Evolutionary conservation across 305 asterid genomes (phyloP).

Genomic region (Stenogyne calaminthoides): DNA sequence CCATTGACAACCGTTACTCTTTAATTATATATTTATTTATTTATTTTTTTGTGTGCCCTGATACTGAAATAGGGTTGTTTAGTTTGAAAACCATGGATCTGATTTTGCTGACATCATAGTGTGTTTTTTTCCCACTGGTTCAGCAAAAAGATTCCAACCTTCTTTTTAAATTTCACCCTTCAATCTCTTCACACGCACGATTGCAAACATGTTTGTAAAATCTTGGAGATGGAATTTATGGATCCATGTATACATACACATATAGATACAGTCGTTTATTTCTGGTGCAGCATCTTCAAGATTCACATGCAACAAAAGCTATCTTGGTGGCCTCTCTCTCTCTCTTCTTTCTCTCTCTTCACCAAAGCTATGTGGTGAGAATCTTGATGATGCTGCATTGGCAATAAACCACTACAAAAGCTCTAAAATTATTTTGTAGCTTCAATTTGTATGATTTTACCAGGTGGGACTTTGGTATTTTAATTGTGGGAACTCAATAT

Average conservation of each 20-base stretch:
- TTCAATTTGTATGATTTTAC: constrained; percentile 11
- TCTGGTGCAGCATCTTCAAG: constrained; percentile 74
- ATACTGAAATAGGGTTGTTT: constrained; percentile 15
- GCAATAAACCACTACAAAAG: constrained; percentile 51
- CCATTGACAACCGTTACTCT: too few relatives aligned
- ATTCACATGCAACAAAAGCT: constrained; percentile 64
- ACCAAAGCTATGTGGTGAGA: constrained; percentile 41
- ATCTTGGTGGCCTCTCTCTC: neutral
- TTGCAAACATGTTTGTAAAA: neutral
- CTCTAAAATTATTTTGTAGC: too few relatives aligned
- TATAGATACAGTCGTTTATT: constrained; percentile 39
- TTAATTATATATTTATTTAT: too few relatives aligned
- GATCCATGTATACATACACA: neutral
- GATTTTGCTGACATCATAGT: neutral
- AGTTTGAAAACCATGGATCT: constrained; percentile 23
- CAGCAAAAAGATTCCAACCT: neutral
- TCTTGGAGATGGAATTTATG: neutral
- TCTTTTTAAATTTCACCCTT: neutral
- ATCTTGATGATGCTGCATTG: constrained; percentile 77
- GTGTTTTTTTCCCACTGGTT: neutral
- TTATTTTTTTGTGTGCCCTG: neutral
- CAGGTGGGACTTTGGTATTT: constrained; percentile 12
- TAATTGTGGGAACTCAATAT: too few relatives aligned
- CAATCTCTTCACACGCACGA: neutral
- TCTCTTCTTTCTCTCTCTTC: too few relatives aligned